Evolutionary conservation across 2,329 filamentous ascomycete genomes (phyloP), one percentile per base, ranked within the genome.

Genomic region (Ceratocystiopsis minuta): DNA sequence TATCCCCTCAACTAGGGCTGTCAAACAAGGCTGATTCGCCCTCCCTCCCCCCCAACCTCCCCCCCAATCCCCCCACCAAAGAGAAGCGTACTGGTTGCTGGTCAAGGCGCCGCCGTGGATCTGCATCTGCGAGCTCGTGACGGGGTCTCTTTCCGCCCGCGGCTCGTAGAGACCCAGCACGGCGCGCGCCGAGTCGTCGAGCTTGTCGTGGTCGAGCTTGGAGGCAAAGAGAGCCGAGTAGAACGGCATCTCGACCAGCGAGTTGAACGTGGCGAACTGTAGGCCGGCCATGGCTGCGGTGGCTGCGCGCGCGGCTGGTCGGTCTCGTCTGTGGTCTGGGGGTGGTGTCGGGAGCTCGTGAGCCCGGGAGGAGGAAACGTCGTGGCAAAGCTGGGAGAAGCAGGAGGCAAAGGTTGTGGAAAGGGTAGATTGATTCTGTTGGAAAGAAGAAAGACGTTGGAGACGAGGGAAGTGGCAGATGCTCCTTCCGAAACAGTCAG

Each of bases 181-280:
- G 46, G 80, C 78, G 37, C 88, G 81, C 18, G 86, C 82, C 11
- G 87, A 93, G 59, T 93, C 88, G 63, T 95, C 83, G 40, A 98
- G 82, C 62, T 87, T 94, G 64, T 95, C 90, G 70, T 93, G 80
- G 58, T 96, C 86, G 57, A 98, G 85, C 63, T 98, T 98, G 50
- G 80, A 81, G 6, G 80, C 76, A 45, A 92, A 90, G n/a, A 98
- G 73, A 6, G 85, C 79, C 37, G 83, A 80, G 58, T 95, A 98
- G 61, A 98, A 98, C 37, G 86, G 84, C 36, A 96, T 70, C 57
- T 98, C 90, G 55, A 96, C 86, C 62, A 95, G 85, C 39, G 88
- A 94, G 35, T 79, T 75, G 67, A 94, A 96, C 1, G 88, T 80
- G 46, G 85, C 84, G 60, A 87, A 98, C 64, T 72, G 70, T 40